phyloP scores from a whole-genome alignment of 2,329 filamentous ascomycete genomes.

The Neonectria hederae region DNA sequence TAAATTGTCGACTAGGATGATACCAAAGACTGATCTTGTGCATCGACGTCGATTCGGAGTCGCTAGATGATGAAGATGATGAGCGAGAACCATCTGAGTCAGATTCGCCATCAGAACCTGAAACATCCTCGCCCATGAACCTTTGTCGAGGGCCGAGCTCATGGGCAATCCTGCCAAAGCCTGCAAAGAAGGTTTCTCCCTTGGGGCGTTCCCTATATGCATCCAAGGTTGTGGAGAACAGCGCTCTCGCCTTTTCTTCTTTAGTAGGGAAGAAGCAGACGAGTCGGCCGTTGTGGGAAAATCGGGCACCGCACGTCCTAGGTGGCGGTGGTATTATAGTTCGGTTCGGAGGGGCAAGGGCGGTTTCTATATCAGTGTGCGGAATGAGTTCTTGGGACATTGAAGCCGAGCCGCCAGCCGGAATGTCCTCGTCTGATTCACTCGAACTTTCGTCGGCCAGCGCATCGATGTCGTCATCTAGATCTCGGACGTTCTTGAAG shows the following conservation, averaged over 20 bases:
- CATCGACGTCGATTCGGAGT: conserved; percentile 71
- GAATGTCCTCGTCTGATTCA: conserved; percentile 73
- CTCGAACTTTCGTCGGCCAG: conserved; percentile 83
- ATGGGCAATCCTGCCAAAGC: conserved; percentile 64
- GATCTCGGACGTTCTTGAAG: conserved; percentile 71
- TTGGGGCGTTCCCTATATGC: conserved; percentile 59
- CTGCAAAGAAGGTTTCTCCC: conserved; percentile 65
- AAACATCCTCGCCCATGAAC: conserved; percentile 59
- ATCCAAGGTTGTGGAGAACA: conserved; percentile 59
- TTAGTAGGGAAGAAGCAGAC: conserved; percentile 76
- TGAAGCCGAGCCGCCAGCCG: conserved; percentile 62
- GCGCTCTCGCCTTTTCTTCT: conserved; percentile 65
- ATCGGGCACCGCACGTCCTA: conserved; percentile 68
- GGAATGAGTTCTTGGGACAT: conserved; percentile 70
- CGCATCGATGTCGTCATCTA: conserved; percentile 65
- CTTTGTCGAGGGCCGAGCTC: conserved; percentile 60
- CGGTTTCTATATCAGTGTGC: conserved; percentile 63
- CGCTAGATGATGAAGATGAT: conserved; percentile 63
- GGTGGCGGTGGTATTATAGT: conserved; percentile 65
- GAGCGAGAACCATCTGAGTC: conserved; percentile 60
- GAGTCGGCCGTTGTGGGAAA: conserved; percentile 69
- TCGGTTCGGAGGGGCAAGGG: conserved; percentile 61
- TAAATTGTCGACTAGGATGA: conserved; percentile 60
- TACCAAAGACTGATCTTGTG: conserved; percentile 68
- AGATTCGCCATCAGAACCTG: conserved; percentile 61